Conservation (phyloP, 768 basidiomycete genomes). For the Coprinellus aureogranulatus region DNA sequence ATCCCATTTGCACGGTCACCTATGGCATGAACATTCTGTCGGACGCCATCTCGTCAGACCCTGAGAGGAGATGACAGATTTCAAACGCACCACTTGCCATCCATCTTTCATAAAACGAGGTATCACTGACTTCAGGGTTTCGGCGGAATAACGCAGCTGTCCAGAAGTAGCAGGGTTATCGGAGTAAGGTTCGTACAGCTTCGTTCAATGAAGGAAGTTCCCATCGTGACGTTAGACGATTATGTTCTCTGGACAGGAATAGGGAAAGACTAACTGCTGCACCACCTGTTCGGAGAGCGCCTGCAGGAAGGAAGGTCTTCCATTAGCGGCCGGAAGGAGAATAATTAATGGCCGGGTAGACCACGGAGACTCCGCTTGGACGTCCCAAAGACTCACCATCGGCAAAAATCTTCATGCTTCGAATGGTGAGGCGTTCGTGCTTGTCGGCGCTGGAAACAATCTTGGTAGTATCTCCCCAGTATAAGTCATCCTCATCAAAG, state of each 20-base stretch:
- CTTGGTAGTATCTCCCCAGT: constrained; percentile 52
- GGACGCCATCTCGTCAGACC: not conserved
- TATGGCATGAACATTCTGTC: constrained; percentile 83
- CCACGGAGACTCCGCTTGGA: no score
- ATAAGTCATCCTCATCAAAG: constrained; percentile 51
- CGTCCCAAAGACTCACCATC: constrained; percentile 52
- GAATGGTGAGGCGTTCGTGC: constrained; percentile 41
- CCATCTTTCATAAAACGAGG: constrained; percentile 65
- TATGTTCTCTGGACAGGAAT: not conserved
- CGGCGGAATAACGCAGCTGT: constrained; percentile 59
- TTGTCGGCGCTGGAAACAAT: not conserved
- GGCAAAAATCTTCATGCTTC: constrained; percentile 70
- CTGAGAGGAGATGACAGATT: not conserved
- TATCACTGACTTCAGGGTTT: constrained; percentile 52
- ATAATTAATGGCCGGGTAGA: not conserved
- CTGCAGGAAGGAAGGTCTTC: constrained; percentile 31
- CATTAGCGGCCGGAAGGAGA: not conserved
- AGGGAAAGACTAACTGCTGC: constrained; percentile 63
- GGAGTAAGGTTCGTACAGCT: constrained; percentile 61
- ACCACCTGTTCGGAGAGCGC: constrained; percentile 90
- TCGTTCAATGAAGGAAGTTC: not conserved
- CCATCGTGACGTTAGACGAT: not conserved
- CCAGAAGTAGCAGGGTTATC: constrained; percentile 74
- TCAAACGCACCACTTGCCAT: constrained; percentile 74
- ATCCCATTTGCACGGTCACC: constrained; percentile 86